Percentiles rank a stretch among this genome's conserved stretches.
Conservation (phyloP, 2,329 filamentous ascomycete species). For the Exophiala viscosa region DNA sequence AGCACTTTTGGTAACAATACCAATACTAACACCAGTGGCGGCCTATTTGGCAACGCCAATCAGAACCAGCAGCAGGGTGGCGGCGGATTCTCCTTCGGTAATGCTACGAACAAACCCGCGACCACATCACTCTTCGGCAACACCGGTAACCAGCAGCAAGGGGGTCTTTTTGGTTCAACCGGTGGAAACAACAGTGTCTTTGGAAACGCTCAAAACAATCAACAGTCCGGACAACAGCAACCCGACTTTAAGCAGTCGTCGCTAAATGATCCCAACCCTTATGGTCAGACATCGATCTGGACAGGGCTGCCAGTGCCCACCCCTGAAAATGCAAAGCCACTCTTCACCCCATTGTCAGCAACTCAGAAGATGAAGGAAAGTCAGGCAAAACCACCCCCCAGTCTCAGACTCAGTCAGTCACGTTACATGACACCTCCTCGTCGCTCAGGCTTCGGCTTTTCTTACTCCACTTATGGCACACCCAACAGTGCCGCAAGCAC, state of each 20-base stretch:
- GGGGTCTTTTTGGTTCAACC: constrained; percentile 40
- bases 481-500: constrained; percentile 69
- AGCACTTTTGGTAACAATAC: constrained; percentile 25
- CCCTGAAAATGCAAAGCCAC: constrained; percentile 72
- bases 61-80: constrained; percentile 21
- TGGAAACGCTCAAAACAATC: constrained; percentile 51
- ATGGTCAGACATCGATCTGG: constrained; percentile 84
- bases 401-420: constrained; percentile 58
- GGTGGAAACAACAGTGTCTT: constrained; percentile 47
- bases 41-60: constrained; percentile 44
- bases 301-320: constrained; percentile 62
- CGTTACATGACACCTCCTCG: constrained; percentile 81
- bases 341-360: constrained; percentile 82
- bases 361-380: constrained; percentile 72
- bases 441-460: constrained; percentile 78
- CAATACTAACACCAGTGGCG: constrained; percentile 29
- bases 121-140: constrained; percentile 58
- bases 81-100: constrained; percentile 49
- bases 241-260: constrained; percentile 69
- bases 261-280: constrained; percentile 78
- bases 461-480: constrained; percentile 86
- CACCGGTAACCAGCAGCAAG: constrained; percentile 35
- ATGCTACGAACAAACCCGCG: constrained; percentile 40
- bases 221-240: constrained; percentile 49
- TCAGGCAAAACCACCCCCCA: constrained; percentile 41